These are phyloP conservation scores for Daldinia eschscholtzii DNA, from an alignment of 2,329 filamentous ascomycete species.

Conservation along the genomic window DNA sequence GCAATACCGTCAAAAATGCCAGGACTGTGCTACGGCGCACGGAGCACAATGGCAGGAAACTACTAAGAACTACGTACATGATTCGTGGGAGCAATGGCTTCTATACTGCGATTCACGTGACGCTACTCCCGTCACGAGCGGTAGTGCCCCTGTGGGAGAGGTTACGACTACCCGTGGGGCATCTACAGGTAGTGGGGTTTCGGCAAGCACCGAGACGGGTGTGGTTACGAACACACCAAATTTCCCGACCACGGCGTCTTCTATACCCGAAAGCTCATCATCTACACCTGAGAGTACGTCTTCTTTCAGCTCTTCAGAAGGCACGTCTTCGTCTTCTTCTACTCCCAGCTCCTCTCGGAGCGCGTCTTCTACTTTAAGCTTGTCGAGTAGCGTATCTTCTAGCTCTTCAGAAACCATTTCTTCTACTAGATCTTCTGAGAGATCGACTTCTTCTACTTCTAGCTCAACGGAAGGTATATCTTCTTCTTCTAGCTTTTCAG, in stretches of 20 bases:
- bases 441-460: constrained; percentile 19
- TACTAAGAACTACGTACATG: constrained; percentile 53
- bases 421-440: constrained; percentile 24
- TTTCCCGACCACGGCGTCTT: constrained; percentile 26
- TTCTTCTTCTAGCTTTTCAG: constrained; percentile 12
- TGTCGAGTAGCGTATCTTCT: constrained; percentile 6
- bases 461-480: constrained; percentile 2
- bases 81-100: constrained; percentile 60
- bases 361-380: constrained; percentile 13
- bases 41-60: constrained; percentile 45
- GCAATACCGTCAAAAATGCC: constrained; percentile 55
- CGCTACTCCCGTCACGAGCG: constrained; percentile 1
- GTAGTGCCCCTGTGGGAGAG: constrained; percentile 27
- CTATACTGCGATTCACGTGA: constrained; percentile 57
- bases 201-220: constrained; percentile 37
- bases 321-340: constrained; percentile 19
- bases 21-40: constrained; percentile 56
- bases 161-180: constrained; percentile 29
- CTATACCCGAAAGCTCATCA: constrained; percentile 27
- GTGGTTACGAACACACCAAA: constrained; percentile 30
- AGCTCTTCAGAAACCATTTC: constrained; percentile 22
- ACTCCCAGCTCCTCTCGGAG: constrained; percentile 17
- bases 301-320: constrained; percentile 9
- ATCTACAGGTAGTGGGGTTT: constrained; percentile 39
- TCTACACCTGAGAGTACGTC: constrained; percentile 11